A percentile compares a stretch with the other conserved stretches of the same genome.
Evolutionary conservation across 2,329 filamentous ascomycete genomes (phyloP).

Genomic region (Ophiosphaerella korrae): DNA sequence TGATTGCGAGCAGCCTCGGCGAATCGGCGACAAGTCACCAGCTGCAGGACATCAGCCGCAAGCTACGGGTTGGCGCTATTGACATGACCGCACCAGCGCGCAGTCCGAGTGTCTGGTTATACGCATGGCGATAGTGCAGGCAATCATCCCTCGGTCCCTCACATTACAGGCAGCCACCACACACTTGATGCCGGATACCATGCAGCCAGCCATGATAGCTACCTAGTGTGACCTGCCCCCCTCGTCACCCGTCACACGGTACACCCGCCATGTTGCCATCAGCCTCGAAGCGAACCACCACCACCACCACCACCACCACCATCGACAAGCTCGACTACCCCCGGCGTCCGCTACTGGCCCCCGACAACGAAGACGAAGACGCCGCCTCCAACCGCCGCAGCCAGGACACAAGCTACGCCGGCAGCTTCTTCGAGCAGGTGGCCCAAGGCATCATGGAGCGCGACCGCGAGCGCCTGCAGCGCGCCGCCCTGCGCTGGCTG

Average conservation of each 20-base stretch:
- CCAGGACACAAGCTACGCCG: slow-evolving; percentile 53
- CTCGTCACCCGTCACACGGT: slow-evolving; percentile 23
- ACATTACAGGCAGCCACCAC: too few species aligned
- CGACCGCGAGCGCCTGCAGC: slow-evolving; percentile 60
- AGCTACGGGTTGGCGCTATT: slow-evolving; percentile 17
- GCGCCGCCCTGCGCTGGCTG: slow-evolving; percentile 57
- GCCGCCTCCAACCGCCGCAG: slow-evolving; percentile 42
- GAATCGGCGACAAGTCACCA: slow-evolving; percentile 17
- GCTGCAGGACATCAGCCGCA: slow-evolving; percentile 4
- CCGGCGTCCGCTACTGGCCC: slow-evolving; percentile 48
- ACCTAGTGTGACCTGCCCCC: slow-evolving; percentile 2
- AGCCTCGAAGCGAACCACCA: slow-evolving; percentile 38
- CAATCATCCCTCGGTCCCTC: too few species aligned
- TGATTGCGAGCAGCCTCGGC: slow-evolving; percentile 10
- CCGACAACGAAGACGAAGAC: slow-evolving; percentile 36
- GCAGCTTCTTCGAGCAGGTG: slow-evolving; percentile 64
- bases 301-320: slow-evolving; percentile 23
- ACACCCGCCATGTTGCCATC: slow-evolving; percentile 36
- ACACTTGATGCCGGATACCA: too few species aligned
- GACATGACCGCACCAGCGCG: slow-evolving; percentile 31
- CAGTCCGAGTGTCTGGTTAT: slow-evolving; percentile 20
- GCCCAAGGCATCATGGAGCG: slow-evolving; percentile 64
- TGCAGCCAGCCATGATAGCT: too few species aligned
- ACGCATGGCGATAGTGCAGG: too few species aligned
- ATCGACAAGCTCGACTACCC: slow-evolving; percentile 60